phyloP scores from a whole-genome alignment of 305 asterid genomes.

The Petunia hybrid region DNA sequence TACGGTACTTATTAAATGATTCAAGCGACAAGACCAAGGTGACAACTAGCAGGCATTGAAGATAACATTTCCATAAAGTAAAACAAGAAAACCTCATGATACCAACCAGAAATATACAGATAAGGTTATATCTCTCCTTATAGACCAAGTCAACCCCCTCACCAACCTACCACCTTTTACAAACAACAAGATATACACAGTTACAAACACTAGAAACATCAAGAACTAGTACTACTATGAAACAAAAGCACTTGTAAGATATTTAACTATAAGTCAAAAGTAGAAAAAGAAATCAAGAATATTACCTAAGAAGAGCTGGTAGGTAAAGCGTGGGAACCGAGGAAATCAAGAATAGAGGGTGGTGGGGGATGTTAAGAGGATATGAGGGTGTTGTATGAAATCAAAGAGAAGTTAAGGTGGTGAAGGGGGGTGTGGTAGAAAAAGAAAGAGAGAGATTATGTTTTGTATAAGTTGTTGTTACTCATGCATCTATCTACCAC shows the following conservation, averaged over 20 bases:
- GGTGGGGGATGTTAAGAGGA: too few species aligned
- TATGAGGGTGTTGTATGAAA: too few species aligned
- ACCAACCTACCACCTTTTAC: conserved; percentile 89
- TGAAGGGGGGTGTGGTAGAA: conserved; percentile 42
- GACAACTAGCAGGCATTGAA: conserved; percentile 33
- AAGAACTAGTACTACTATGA: conserved; percentile 4
- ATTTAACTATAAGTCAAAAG: conserved; percentile 27
- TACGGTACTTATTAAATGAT: background rate
- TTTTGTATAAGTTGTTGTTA: conserved; percentile 65
- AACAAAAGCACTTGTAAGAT: background rate
- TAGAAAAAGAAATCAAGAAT: background rate
- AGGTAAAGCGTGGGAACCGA: conserved; percentile 65
- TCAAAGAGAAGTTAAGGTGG: conserved; percentile 29
- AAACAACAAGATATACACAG: conserved; percentile 29
- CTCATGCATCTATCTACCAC: conserved; percentile 87
- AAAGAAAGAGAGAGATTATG: conserved; percentile 39
- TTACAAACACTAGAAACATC: conserved; percentile 36
- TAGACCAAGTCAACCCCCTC: conserved; percentile 77
- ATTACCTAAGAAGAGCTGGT: conserved; percentile 21
- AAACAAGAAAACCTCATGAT: conserved; percentile 40
- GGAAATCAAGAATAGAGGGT: conserved; percentile 33
- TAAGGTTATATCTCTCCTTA: conserved; percentile 31
- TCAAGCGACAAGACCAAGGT: conserved; percentile 46
- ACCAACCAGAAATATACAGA: conserved; percentile 38
- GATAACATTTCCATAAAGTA: conserved; percentile 30